Conservation (phyloP, 2,329 filamentous ascomycete genomes). For the Chaetomium sp. region DNA sequence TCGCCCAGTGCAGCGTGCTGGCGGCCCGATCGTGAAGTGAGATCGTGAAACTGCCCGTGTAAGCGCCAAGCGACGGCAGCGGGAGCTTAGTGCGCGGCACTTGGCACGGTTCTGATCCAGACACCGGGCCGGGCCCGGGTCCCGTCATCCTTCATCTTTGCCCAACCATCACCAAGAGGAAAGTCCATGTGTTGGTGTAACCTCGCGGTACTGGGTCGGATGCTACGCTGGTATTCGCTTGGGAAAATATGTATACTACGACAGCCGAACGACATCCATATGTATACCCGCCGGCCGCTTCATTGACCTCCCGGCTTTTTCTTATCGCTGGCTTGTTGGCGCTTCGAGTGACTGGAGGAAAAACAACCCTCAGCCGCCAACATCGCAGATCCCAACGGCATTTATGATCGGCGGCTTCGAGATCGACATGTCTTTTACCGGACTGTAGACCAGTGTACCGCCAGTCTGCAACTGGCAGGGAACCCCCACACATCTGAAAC, state of each 20-base stretch:
- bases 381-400: conserved; percentile 1
- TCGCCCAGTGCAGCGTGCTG: too few relatives aligned
- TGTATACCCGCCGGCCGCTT: not conserved
- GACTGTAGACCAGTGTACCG: not conserved
- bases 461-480: not conserved
- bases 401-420: not conserved
- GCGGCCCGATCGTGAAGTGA: not conserved
- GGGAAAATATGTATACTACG: not conserved
- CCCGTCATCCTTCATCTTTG: not conserved
- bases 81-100: not conserved
- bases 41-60: too few relatives aligned
- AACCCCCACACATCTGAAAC: conserved; percentile 15
- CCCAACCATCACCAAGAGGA: not conserved
- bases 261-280: too few relatives aligned
- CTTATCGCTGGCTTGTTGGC: not conserved
- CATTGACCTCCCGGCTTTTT: not conserved
- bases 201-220: not conserved
- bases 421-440: not conserved
- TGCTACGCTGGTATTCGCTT: not conserved
- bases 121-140: too few relatives aligned
- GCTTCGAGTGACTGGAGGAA: not conserved
- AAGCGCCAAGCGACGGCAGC: not conserved
- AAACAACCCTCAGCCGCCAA: not conserved
- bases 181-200: not conserved
- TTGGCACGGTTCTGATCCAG: not conserved